Base-by-base conservation (phyloP, 805 yeast species). In the Sugiyamaella boreocaroliniensis region DNA sequence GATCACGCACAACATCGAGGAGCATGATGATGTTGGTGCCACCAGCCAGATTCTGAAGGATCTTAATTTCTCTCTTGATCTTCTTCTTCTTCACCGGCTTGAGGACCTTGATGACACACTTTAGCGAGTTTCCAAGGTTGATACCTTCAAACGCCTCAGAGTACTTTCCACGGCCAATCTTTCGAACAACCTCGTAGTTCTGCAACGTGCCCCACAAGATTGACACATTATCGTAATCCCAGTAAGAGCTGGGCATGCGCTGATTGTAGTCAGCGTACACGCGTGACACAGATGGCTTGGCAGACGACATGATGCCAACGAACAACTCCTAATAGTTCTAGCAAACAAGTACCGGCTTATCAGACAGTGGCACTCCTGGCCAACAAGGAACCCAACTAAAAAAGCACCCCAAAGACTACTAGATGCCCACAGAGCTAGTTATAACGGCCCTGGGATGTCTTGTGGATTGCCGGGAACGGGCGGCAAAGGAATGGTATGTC, bases 61-160 rank as follows among this genome's bases (percentile, higher is more conserved):
- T 89, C 70, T 87, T 86, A 53, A 90, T 87, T 68, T 90, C 97
- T 58, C 97, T 76, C 69, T 83, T 85, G 54, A 90, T 89, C 70
- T 90, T 90, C 76, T 90, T 90, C 73, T 86, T 79, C 70, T 89
- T 90, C 20, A 90, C 95, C 9, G 97, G 97, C 68, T 90, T 90
- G 62, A 90, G 75, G 60, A 89, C 95, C 67, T 90, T 90, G 59
- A 90, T 86, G 43, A 90, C 92, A 63, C 93, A 85, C 43, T 76
- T 75, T 53, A 74, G 77, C 50, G 80, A 82, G 57, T 79, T 79
- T 51, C 79, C 74, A 48, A 86, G 73, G 64, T 86, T 84, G 44
- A 83, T 76, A 29, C 96, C 97, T 66, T 83, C 85, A 67, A 90
- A 90, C 29, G 90, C 97, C 68, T 90, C 97, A n/a, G 95, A 85